phyloP scores from a whole-genome alignment of 148 eudicot species.

The Persicaria tinctoria region DNA sequence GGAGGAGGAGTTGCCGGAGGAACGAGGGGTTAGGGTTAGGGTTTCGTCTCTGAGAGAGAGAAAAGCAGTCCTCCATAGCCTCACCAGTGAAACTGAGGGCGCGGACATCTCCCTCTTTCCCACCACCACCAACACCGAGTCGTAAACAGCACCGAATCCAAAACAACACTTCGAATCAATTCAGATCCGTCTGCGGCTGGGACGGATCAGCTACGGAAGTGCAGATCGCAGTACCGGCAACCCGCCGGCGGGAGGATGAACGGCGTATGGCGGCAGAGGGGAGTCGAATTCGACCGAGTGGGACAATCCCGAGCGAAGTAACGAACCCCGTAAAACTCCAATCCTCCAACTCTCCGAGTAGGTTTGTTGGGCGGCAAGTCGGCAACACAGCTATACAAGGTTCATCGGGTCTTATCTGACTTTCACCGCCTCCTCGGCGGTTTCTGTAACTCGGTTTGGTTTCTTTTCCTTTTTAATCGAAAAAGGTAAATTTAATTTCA shows the following conservation, averaged over 20 bases:
- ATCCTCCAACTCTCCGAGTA: not conserved
- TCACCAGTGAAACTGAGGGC: constrained; percentile 23
- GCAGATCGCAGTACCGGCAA: constrained; percentile 1
- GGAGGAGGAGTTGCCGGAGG: constrained; percentile 18
- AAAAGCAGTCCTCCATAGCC: constrained; percentile 86
- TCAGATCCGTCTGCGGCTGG: not conserved
- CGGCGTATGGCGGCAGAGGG: not conserved
- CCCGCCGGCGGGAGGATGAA: not conserved
- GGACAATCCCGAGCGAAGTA: not conserved
- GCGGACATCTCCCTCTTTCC: not conserved
- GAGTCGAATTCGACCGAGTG: not conserved
- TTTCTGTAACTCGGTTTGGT: too few species aligned
- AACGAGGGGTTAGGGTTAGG: constrained; percentile 27
- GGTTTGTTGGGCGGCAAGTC: not conserved
- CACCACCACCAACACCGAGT: not conserved
- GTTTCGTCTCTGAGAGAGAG: constrained; percentile 79
- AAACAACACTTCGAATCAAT: not conserved
- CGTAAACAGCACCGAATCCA: not conserved
- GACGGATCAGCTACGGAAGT: not conserved
- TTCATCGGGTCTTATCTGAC: too few species aligned
- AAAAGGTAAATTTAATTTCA: too few species aligned
- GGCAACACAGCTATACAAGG: not conserved
- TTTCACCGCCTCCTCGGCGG: too few species aligned
- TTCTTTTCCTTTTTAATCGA: too few species aligned
- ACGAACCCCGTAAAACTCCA: too few species aligned